Evolutionary conservation across 2,329 filamentous ascomycete genomes (phyloP), one percentile per base, ranked within the genome.

Genomic region (Cryphonectria nitschkei): DNA sequence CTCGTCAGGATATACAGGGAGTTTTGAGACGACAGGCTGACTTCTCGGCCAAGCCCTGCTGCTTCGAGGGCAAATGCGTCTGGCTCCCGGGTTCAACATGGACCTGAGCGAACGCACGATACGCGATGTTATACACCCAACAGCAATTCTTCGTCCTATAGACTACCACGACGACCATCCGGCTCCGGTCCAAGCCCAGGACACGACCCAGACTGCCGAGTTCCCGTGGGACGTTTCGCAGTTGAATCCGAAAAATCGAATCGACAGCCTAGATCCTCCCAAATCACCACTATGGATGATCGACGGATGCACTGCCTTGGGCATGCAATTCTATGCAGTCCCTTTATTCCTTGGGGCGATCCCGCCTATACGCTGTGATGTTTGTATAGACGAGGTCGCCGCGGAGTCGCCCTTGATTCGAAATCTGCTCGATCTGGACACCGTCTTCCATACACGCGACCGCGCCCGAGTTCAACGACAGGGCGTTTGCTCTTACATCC

Each of bases 241-340:
- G 56, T 80, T 89, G 58, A 90, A 90, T 73, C 88, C 88, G 9
- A 88, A 87, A 76, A 90, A 89, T 75, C 83, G 88, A 71, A 86
- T 90, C 76, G 83, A 89, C 76, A 88, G 86, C 73, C 83, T 90
- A 22, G 82, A 81, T 2, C 77, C 80, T 9, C 82, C 83, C 2
- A 65, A 74, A 19, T 74, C 79, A 0, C 83, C 87, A 1, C 77
- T 86, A 9, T 90, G 88, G 88, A 83, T 86, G 46, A 84, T 90
- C 64, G 88, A 90, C 74, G 88, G 88, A 65, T 87, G 84, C 74
- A 85, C 86, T 32, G 85, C 83, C 26, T 81, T 87, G 68, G 88
- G 87, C 5, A 88, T 85, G 14, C 88, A 89, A 76, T 87, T 85
- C 75, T 89, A 86, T 76, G 84, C 83, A 39, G 76, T 88, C 3